These are phyloP conservation scores for Epichloe elymi DNA, from an alignment of 2,329 filamentous ascomycete species.

Conservation along the genomic window DNA sequence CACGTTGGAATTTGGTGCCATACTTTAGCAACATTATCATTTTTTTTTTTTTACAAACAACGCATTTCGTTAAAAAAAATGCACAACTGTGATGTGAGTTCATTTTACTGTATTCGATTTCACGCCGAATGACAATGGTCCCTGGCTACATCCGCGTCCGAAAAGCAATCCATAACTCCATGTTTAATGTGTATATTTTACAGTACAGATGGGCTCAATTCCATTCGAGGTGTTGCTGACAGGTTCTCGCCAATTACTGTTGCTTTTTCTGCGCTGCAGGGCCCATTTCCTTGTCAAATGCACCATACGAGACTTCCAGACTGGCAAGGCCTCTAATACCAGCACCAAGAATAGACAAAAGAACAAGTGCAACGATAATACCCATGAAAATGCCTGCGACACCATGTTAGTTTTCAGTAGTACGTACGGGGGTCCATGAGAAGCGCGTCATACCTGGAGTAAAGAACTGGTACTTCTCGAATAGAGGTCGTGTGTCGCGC, in stretches of 20 bases:
- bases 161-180: conserved; percentile 9
- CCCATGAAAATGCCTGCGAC: conserved; percentile 75
- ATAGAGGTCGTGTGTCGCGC: conserved; percentile 43
- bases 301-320: conserved; percentile 80
- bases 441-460: conserved; percentile 51
- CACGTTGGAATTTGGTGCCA: not conserved
- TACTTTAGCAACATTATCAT: not conserved
- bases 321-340: conserved; percentile 66
- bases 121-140: not conserved
- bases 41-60: not conserved
- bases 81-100: not conserved
- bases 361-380: conserved; percentile 53
- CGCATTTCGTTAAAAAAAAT: not conserved
- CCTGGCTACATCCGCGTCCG: not conserved
- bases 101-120: not conserved
- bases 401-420: conserved; percentile 3
- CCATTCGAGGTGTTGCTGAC: not conserved
- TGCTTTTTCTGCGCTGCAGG: conserved; percentile 76
- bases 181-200: conserved; percentile 7
- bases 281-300: conserved; percentile 93
- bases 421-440: not conserved
- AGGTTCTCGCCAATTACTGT: conserved; percentile 13
- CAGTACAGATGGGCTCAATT: conserved; percentile 2
- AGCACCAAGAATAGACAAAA: conserved; percentile 66
- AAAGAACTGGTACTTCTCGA: conserved; percentile 92